Evolutionary conservation across 2,329 filamentous ascomycete genomes (phyloP), one percentile per base, ranked within the genome.

Genomic region (Cladosporium oxysporum): DNA sequence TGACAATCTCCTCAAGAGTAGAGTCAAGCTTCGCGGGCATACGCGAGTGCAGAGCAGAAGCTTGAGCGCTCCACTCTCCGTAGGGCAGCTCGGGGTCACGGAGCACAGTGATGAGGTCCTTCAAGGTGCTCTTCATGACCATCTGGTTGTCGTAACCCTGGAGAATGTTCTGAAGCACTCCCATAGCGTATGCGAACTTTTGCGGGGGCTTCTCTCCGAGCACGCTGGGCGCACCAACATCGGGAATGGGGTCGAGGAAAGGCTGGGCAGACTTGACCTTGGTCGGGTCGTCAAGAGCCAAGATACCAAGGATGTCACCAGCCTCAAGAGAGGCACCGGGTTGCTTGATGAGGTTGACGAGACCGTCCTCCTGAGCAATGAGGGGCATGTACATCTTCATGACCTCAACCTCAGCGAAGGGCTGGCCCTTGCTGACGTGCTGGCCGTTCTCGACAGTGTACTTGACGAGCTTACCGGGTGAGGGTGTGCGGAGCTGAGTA

Each of bases 381-480:
- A 99, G 85, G 75, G 95, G 95, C 95, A 99, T 99, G 86, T 98
- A 98, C 95, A 99, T 99, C 87, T 99, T 99, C 95, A 99, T 99
- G 81, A 99, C 95, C 82, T 99, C 95, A 49, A 99, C 94, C 80
- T 99, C 95, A 65, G 95, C 95, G 76, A 93, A 99, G 37, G 94
- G 85, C 79, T 98, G 91, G 66, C 94, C 94, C 73, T 96, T 92
- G 79, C 88, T 90, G 79, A 99, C 88, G 78, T 99, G 95, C 72
- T 93, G 87, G 68, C 95, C 95, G 75, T 96, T 98, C 79, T 97
- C 95, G 2, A 99, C 91, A 1, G 92, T 91, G 81, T 95, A 99
- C 83, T 97, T 97, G 82, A 99, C 94, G 41, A 99, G 90, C 84
- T 99, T 99, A 79, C 95, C 95, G 57, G 95, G 95, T 69, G 91